Evolutionary conservation across 106 monocot genomes (phyloP), one percentile per base, ranked within the genome.

Genomic region (Hemerocallis citrina): DNA sequence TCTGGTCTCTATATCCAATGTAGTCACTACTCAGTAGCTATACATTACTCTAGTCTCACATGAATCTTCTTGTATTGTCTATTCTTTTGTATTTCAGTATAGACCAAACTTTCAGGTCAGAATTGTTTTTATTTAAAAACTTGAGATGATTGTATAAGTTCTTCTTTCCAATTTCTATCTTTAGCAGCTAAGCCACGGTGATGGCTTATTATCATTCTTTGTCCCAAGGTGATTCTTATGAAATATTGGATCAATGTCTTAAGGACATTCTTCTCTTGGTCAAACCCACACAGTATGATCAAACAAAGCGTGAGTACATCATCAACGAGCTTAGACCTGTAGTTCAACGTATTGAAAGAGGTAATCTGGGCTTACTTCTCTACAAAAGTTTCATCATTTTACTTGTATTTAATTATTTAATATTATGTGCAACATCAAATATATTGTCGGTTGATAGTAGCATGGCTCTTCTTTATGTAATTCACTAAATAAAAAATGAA

Each of bases 271-370:
- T 50, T 50, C 28, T 27, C 28, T 50, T 1, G 23, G 13, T 50
- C 50, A 50, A 50, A 27, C 50, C 50, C 50, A 25, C 50, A 27
- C 25, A 50, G 13, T 9, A 27, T 50, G 50, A 50, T 50, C 50
- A 10, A 9, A 25, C 28, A 27, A 50, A 12, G 8, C 50, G 50
- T 15, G 2, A 11, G 25, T 3, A 27, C 13, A 50, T 27, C 13
- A 27, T 50, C 27, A 27, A 10, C 11, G 50, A 50, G 25, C 23
- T 50, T 13, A 50, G 25, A 4, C 23, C 50, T 50, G 2, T 50
- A 24, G 27, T 50, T 27, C 50, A n/a, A 27, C 28, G 25, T 25
- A 3, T 50, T 23, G 25, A 50, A 24, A 50, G n/a, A 50, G 50
- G 50, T 50, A 50, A 50, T 13, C 50, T 50, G 50, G 12, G 11